phyloP scores from a whole-genome alignment of 2,329 filamentous ascomycete genomes.

The Aspergillus unguis region DNA sequence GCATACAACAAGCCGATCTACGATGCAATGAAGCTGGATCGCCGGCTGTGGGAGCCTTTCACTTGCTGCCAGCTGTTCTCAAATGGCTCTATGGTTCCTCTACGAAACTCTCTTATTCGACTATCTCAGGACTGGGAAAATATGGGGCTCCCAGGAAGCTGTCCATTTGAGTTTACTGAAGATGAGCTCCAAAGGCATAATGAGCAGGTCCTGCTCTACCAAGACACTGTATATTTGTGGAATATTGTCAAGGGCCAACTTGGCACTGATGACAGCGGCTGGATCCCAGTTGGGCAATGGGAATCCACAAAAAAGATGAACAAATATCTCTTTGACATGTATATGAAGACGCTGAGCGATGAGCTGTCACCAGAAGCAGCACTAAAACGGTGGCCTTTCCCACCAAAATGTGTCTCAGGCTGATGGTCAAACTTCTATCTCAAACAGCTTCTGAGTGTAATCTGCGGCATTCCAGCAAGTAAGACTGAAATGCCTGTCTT shows the following conservation, averaged over 20 bases:
- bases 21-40: slow-evolving; percentile 20
- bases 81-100: slow-evolving; percentile 15
- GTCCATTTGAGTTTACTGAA: slow-evolving; percentile 17
- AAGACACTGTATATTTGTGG: slow-evolving; percentile 21
- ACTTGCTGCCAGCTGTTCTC: slow-evolving; percentile 18
- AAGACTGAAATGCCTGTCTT: slow-evolving; percentile 13
- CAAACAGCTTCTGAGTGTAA: no score
- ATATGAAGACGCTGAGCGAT: slow-evolving; percentile 22
- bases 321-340: slow-evolving; percentile 19
- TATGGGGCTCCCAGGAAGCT: slow-evolving; percentile 16
- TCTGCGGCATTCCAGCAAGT: no score
- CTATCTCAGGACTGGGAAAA: slow-evolving; percentile 18
- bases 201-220: slow-evolving; percentile 19
- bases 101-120: slow-evolving; percentile 17
- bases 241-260: slow-evolving; percentile 21
- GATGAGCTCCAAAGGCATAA: slow-evolving; percentile 10
- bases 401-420: slow-evolving; percentile 4
- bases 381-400: slow-evolving; percentile 23
- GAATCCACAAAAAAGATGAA: slow-evolving; percentile 19
- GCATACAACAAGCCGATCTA: slow-evolving; percentile 20
- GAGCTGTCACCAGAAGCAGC: slow-evolving; percentile 18
- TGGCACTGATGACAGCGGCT: slow-evolving; percentile 22
- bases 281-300: slow-evolving; percentile 20
- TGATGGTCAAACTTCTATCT: no score
- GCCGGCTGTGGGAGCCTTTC: slow-evolving; percentile 23